A percentile compares a stretch with the other conserved stretches of the same genome.
Evolutionary conservation across 202 grass and related monocot genomes (phyloP).

Genomic region (Eragrostis tef): DNA sequence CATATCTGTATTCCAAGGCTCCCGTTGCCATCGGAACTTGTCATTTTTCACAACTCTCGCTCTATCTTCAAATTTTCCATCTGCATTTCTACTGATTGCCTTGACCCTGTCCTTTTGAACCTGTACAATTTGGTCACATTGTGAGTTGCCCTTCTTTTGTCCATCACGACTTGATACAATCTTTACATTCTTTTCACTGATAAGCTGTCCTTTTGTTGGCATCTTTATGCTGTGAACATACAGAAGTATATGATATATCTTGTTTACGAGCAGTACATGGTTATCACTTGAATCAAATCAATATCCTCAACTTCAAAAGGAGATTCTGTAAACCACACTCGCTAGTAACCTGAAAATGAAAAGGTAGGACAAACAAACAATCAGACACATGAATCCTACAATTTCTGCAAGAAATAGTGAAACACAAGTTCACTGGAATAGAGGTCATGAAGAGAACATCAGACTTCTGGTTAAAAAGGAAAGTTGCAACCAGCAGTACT

Average conservation of each 20-base stretch:
- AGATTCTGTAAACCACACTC: constrained; percentile 21
- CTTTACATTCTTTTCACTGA: constrained; percentile 52
- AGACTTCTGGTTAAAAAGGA: background rate
- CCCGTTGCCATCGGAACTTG: constrained; percentile 44
- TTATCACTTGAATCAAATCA: constrained; percentile 34
- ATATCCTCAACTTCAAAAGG: constrained; percentile 14
- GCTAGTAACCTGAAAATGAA: constrained; percentile 22
- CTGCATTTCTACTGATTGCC: constrained; percentile 34
- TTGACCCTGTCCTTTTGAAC: constrained; percentile 49
- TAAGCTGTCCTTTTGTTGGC: constrained; percentile 56
- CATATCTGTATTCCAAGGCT: constrained; percentile 52
- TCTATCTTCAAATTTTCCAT: constrained; percentile 73
- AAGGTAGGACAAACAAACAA: background rate
- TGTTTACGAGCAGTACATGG: constrained; percentile 31
- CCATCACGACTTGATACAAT: constrained; percentile 39
- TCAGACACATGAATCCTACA: constrained; percentile 18
- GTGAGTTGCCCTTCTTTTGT: constrained; percentile 50
- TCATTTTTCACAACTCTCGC: constrained; percentile 56
- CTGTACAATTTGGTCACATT: constrained; percentile 42
- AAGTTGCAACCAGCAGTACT: constrained; percentile 17
- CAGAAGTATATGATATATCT: constrained; percentile 30
- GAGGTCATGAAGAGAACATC: background rate
- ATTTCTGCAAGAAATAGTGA: background rate
- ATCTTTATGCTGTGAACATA: constrained; percentile 63
- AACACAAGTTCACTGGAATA: constrained; percentile 6